phyloP scores from a whole-genome alignment of 2,329 filamentous ascomycete genomes.

The Paraconiothyrium sp. region DNA sequence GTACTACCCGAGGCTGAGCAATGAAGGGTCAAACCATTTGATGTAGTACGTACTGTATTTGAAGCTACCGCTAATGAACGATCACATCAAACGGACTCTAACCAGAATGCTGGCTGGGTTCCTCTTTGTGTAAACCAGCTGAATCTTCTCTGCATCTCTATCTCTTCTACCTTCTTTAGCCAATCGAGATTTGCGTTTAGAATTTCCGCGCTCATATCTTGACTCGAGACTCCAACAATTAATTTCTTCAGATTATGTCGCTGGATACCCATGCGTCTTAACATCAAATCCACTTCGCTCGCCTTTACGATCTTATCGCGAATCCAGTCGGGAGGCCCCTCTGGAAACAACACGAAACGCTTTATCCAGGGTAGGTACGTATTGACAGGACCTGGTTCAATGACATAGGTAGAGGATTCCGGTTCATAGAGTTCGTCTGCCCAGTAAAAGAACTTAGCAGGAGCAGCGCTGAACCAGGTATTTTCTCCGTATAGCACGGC shows the following conservation, averaged over 20 bases:
- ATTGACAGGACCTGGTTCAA: conserved; percentile 6
- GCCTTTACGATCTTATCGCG: conserved; percentile 1
- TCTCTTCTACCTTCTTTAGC: conserved; percentile 9
- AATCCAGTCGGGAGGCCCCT: conserved; percentile 17
- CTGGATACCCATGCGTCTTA: conserved; percentile 16
- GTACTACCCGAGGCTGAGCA: background rate
- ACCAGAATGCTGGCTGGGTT: conserved; percentile 11
- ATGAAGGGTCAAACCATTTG: background rate
- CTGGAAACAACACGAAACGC: conserved; percentile 16
- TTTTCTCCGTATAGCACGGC: conserved; percentile 17
- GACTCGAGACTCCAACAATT: background rate
- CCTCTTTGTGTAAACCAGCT: conserved; percentile 12
- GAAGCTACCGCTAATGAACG: background rate
- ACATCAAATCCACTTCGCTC: conserved; percentile 11
- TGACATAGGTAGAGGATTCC: conserved; percentile 8
- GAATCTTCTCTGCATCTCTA: conserved; percentile 12
- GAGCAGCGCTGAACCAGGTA: conserved; percentile 15
- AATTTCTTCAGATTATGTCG: conserved; percentile 6
- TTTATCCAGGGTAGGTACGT: conserved; percentile 16
- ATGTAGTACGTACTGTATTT: background rate
- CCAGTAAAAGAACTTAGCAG: conserved; percentile 4
- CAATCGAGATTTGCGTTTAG: conserved; percentile 11
- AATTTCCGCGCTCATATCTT: conserved; percentile 11
- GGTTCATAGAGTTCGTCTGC: background rate
- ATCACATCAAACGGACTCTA: background rate